Conservation (phyloP, 129 eudicot species). For the Calendula officinalis region DNA sequence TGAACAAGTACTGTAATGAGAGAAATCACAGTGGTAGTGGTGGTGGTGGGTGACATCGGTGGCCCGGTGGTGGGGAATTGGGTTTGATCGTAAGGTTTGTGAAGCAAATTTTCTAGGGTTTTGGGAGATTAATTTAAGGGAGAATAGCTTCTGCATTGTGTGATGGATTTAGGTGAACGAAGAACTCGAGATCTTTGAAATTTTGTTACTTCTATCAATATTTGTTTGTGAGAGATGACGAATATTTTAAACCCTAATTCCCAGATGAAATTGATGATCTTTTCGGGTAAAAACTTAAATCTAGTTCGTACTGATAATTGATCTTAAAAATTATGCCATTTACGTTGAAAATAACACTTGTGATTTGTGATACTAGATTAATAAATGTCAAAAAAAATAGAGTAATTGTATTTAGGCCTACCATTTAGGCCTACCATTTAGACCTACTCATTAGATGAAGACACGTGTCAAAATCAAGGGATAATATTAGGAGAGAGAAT, state of each 20-base stretch:
- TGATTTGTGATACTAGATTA: too few species aligned
- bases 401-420: too few species aligned
- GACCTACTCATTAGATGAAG: too few species aligned
- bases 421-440: too few species aligned
- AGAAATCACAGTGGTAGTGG: conserved; percentile 25
- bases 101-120: conserved; percentile 36
- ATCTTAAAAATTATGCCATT: too few species aligned
- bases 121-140: conserved; percentile 46
- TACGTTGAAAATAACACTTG: too few species aligned
- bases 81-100: conserved; percentile 39
- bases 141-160: conserved; percentile 62
- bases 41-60: conserved; percentile 13
- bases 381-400: too few species aligned
- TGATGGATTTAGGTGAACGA: conserved; percentile 1
- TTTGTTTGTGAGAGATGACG: neutral
- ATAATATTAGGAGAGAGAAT: too few species aligned
- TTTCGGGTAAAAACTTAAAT: conserved; percentile 1
- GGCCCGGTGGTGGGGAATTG: conserved; percentile 30
- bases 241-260: conserved; percentile 22
- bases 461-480: too few species aligned
- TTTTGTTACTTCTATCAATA: too few species aligned
- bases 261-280: neutral
- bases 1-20: conserved; percentile 23
- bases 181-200: conserved; percentile 9
- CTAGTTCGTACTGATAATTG: neutral